Conservation (phyloP, 2,329 filamentous ascomycete genomes). For the Colletotrichum sp. region DNA sequence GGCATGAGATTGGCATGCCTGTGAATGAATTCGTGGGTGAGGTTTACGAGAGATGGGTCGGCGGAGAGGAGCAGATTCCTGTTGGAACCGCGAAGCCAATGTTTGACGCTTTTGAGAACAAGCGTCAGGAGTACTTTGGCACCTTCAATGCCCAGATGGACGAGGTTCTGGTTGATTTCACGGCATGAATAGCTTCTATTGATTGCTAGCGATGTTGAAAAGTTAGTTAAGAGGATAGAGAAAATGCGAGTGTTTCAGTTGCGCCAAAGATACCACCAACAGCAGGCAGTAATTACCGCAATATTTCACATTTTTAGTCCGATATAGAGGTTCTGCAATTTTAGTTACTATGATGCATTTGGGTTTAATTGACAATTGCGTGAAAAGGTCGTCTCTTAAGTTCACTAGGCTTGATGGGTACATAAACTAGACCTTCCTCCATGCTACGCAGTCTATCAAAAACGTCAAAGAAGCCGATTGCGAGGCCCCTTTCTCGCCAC, state of each 20-base stretch:
- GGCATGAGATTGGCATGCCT: constrained; percentile 34
- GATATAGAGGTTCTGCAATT: no score
- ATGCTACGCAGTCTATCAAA: not conserved
- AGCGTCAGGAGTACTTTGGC: not conserved
- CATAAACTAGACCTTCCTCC: fast-evolving
- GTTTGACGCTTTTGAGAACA: not conserved
- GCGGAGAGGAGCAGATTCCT: constrained; percentile 41
- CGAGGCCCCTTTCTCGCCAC: not conserved
- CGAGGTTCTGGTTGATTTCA: not conserved
- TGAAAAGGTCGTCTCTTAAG: no score
- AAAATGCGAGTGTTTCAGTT: not conserved
- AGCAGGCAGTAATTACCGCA: no score
- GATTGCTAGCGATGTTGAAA: no score
- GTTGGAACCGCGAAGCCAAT: not conserved
- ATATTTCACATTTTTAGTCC: no score
- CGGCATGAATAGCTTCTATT: no score
- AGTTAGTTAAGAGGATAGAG: not conserved
- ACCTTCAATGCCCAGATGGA: not conserved
- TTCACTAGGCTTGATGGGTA: not conserved
- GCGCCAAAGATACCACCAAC: not conserved
- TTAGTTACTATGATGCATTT: no score
- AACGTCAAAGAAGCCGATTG: not conserved
- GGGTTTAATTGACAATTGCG: no score
- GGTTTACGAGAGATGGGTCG: constrained; percentile 44
- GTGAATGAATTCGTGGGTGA: constrained; percentile 46